Base-by-base conservation (phyloP, 176 grass and related monocot species). In the Metroxylon sagu region DNA sequence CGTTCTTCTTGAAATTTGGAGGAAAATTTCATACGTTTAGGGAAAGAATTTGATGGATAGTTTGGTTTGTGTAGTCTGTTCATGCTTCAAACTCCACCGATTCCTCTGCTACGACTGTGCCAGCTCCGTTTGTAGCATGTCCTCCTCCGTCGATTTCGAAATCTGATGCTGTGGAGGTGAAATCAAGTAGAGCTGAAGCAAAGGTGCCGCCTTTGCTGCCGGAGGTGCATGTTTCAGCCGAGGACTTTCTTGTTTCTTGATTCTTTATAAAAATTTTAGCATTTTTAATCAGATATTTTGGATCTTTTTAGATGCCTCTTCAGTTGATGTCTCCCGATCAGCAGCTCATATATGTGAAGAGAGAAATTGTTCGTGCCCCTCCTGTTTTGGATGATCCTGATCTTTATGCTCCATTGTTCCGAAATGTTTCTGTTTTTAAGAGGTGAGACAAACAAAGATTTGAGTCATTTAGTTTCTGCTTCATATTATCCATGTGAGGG, bases 271-370 rank as follows among this genome's bases (percentile, higher is more conserved):
- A 48, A 14, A 1, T 66, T 69, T 69, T 19, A 66, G 2, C 31
- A 25, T 49, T 55, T 53, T 66, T 43, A 43, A 43, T 43, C 12
- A 10, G 35, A 43, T 43, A 14, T 43, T 2, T 12, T 12, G 10
- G 10, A 30, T 76, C 30, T 67, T 81, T 64, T 27, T 60, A 90
- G 83, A 71, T 50, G 6, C 77, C 86, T 0, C 58, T 77, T 77
- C 82, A 83, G 78, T 84, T 75, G 73, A 79, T 87, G 28, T 16
- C 50, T 52, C 75, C 83, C 57, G 87, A 88, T 66, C 56, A 80
- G 71, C 87, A 90, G 53, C 83, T 96, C 82, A 26, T 80, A 49
- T 90, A 86, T 77, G 80, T 72, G 30, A 90, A 88, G 54, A 84
- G 77, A 77, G 83, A 87, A 56, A 75, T 96, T 65, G 50, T 25